These are phyloP conservation scores for Phytophthora uliginosa DNA, from an alignment of 352 stramenopile genomes.

Conservation along the genomic window DNA sequence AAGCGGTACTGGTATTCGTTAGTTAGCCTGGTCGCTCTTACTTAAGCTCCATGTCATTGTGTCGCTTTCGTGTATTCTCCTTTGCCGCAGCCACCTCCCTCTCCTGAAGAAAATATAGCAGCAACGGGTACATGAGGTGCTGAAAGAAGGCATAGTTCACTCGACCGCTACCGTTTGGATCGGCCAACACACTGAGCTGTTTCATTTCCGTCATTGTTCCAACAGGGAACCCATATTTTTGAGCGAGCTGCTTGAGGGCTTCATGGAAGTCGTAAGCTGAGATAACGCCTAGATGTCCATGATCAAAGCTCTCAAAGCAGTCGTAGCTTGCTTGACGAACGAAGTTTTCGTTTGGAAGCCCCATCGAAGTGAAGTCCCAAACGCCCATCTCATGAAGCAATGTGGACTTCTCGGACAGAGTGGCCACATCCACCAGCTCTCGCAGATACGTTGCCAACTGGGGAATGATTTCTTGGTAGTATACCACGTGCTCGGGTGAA, in stretches of 20 bases:
- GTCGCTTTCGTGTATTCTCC: conserved; percentile 5
- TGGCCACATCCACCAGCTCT: conserved; percentile 42
- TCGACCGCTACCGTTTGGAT: conserved; percentile 56
- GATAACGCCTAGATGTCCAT: conserved; percentile 43
- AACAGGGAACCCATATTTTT: conserved; percentile 32
- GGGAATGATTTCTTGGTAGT: conserved; percentile 53
- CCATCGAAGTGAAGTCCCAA: conserved; percentile 20
- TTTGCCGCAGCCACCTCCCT: conserved; percentile 18
- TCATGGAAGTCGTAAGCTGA: conserved; percentile 45
- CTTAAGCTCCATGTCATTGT: not conserved
- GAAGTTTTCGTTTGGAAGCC: conserved; percentile 36
- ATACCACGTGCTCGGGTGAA: conserved; percentile 45
- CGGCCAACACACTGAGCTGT: conserved; percentile 49
- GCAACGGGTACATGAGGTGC: conserved; percentile 58
- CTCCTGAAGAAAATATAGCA: conserved; percentile 50
- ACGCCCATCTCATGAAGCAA: conserved; percentile 33
- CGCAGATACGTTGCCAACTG: conserved; percentile 38
- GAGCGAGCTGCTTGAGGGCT: conserved; percentile 34
- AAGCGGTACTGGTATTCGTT: too few species aligned
- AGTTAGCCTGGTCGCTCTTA: not conserved
- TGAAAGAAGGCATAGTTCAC: conserved; percentile 74
- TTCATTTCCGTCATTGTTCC: conserved; percentile 30
- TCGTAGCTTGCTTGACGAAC: conserved; percentile 44
- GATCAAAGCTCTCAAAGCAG: conserved; percentile 51
- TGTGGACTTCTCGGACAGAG: conserved; percentile 36